Conservation (phyloP, 2,329 filamentous ascomycete genomes). For the Microcyclospora pomicola region DNA sequence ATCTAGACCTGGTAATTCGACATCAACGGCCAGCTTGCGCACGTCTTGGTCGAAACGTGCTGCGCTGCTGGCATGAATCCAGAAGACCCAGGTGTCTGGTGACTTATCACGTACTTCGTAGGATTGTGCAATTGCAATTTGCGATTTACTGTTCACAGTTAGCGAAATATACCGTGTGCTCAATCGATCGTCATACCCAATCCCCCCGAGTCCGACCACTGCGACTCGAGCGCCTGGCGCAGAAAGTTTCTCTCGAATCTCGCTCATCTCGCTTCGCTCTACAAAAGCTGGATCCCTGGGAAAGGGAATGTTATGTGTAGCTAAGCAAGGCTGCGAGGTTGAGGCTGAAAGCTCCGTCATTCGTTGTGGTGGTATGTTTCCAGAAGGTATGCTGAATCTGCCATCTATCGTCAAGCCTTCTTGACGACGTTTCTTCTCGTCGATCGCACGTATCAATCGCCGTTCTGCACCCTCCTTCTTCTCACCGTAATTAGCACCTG, state of each 20-base stretch:
- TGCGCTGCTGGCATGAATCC: constrained; percentile 12
- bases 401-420: too few species aligned
- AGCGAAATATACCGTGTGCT: not conserved
- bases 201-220: constrained; percentile 12
- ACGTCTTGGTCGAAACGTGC: constrained; percentile 11
- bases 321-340: too few species aligned
- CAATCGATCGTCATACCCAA: constrained; percentile 7
- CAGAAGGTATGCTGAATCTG: too few species aligned
- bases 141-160: constrained; percentile 12
- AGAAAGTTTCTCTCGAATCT: constrained; percentile 6
- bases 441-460: constrained; percentile 5
- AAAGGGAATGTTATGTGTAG: constrained; percentile 8
- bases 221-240: constrained; percentile 5
- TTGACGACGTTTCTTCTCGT: not conserved
- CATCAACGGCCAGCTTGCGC: constrained; percentile 4
- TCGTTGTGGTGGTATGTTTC: too few species aligned
- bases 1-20: constrained; percentile 5
- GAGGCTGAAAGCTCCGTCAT: too few species aligned
- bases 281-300: constrained; percentile 9
- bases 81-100: constrained; percentile 11
- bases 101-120: constrained; percentile 3
- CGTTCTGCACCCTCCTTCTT: constrained; percentile 5
- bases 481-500: constrained; percentile 9
- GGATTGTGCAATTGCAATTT: constrained; percentile 14
- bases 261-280: constrained; percentile 5